These are phyloP conservation scores for Nemania sp. DNA, from an alignment of 2,329 filamentous ascomycete genomes.

Conservation along the genomic window DNA sequence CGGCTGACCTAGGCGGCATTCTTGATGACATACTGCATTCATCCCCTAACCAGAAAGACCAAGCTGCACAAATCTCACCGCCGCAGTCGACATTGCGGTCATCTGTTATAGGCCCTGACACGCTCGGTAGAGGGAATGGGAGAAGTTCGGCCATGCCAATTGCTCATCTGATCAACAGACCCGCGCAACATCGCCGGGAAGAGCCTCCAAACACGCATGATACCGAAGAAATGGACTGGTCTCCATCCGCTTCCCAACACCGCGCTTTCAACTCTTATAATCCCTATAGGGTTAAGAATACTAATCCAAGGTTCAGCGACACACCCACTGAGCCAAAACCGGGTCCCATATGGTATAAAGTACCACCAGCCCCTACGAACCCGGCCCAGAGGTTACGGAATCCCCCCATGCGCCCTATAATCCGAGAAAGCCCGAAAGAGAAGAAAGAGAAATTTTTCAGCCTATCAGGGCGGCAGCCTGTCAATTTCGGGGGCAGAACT, in stretches of 20 bases:
- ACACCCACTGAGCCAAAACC: conserved; percentile 49
- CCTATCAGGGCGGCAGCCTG: conserved; percentile 26
- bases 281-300: conserved; percentile 45
- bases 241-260: conserved; percentile 61
- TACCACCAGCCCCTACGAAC: conserved; percentile 70
- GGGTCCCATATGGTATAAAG: conserved; percentile 69
- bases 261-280: conserved; percentile 58
- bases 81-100: not conserved
- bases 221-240: conserved; percentile 74
- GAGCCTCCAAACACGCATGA: conserved; percentile 41
- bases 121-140: not conserved
- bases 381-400: conserved; percentile 67
- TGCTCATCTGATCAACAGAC: not conserved
- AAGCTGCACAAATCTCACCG: conserved; percentile 6
- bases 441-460: conserved; percentile 58
- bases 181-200: not conserved
- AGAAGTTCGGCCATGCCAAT: not conserved
- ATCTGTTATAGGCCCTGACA: not conserved
- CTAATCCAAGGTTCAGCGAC: conserved; percentile 52
- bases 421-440: conserved; percentile 52
- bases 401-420: conserved; percentile 59
- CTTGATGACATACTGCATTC: conserved; percentile 39
- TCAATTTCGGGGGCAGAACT: conserved; percentile 31
- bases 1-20: conserved; percentile 34
- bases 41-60: conserved; percentile 3